Evolutionary conservation across 257 asterid genomes (phyloP).

Genomic region (Solanum peruvianum): DNA sequence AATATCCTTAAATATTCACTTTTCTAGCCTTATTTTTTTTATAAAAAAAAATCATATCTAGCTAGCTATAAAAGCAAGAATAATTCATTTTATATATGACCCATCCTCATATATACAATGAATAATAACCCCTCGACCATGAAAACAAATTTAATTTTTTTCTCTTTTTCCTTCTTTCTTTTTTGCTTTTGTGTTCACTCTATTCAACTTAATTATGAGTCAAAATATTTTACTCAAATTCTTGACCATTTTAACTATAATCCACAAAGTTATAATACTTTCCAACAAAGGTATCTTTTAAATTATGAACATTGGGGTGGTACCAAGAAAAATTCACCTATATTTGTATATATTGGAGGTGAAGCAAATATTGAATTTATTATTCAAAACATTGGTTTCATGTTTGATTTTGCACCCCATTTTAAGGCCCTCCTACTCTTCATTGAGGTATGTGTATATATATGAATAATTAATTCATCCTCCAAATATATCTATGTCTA

Average conservation of each 20-base stretch:
- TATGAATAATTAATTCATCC: neutral
- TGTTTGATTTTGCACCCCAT: conserved; percentile 61
- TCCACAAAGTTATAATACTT: conserved; percentile 57
- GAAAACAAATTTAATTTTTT: neutral
- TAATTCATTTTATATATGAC: neutral
- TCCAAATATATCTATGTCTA: too few species aligned
- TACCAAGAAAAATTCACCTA: conserved; percentile 37
- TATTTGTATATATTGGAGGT: conserved; percentile 81
- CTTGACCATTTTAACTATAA: conserved; percentile 73
- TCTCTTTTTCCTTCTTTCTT: neutral
- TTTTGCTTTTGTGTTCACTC: neutral
- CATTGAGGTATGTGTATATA: conserved; percentile 35
- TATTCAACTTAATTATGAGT: conserved; percentile 7
- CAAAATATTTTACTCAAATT: conserved; percentile 50
- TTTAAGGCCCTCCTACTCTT: conserved; percentile 54
- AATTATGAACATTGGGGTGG: conserved; percentile 64
- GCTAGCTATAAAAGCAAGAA: neutral
- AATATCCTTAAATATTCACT: neutral
- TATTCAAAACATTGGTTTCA: conserved; percentile 76
- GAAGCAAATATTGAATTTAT: conserved; percentile 92
- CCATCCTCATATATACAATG: neutral
- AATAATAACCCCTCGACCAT: neutral
- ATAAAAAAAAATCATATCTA: neutral
- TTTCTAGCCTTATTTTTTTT: neutral
- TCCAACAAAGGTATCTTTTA: conserved; percentile 66